These are phyloP conservation scores for Rhodomyrtus tomentosa DNA, from an alignment of 345 rosid species.

Conservation along the genomic window DNA sequence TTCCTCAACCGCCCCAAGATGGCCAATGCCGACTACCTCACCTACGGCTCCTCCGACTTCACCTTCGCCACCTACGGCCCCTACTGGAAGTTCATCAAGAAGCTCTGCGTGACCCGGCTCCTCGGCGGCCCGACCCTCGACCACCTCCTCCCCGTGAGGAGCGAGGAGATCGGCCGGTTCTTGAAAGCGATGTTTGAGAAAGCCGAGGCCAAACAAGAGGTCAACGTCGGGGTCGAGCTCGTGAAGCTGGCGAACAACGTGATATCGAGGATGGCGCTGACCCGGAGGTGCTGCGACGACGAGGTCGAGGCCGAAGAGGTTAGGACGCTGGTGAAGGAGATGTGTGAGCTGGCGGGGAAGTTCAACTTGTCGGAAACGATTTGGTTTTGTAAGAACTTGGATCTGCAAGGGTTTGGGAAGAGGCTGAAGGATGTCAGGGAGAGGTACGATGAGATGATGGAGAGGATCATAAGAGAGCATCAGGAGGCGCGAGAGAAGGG, in stretches of 20 bases:
- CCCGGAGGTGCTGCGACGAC: conserved; percentile 26
- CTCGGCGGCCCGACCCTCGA: conserved; percentile 42
- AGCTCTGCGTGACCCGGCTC: conserved; percentile 55
- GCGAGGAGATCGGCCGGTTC: conserved; percentile 31
- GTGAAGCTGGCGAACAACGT: conserved; percentile 47
- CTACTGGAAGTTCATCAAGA: conserved; percentile 77
- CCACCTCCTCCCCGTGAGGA: conserved; percentile 26
- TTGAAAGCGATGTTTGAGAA: conserved; percentile 18
- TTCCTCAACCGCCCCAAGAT: conserved; percentile 46
- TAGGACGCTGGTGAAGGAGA: conserved; percentile 45
- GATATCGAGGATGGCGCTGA: conserved; percentile 50
- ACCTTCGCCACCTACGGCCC: conserved; percentile 53
- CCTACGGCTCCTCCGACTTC: conserved; percentile 66
- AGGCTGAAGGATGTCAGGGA: conserved; percentile 48
- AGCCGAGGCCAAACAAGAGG: conserved; percentile 24
- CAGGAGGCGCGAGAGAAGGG: conserved; percentile 15
- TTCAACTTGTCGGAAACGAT: conserved; percentile 51
- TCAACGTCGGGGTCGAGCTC: conserved; percentile 36
- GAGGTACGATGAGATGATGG: conserved; percentile 52
- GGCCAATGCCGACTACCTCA: conserved; percentile 54
- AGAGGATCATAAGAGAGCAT: conserved; percentile 53
- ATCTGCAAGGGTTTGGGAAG: conserved; percentile 51
- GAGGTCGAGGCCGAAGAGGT: conserved; percentile 33
- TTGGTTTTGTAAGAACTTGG: conserved; percentile 57
- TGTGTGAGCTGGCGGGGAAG: conserved; percentile 38